Percentiles rank a stretch among this genome's conserved stretches.
Conservation (phyloP, 306 rosid species). For the Heteromeles arbutifolia region DNA sequence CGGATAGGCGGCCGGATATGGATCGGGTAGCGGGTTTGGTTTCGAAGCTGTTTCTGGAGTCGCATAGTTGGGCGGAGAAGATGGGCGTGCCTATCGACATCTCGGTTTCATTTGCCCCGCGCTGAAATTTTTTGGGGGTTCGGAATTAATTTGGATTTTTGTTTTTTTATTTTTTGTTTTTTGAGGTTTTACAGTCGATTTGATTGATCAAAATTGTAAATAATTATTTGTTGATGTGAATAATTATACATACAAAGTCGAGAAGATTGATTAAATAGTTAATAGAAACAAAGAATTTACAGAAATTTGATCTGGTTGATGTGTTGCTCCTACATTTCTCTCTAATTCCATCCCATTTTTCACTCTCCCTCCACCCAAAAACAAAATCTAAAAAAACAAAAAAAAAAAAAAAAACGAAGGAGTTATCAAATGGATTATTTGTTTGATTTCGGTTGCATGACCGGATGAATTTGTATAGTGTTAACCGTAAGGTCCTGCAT, state of each 20-base stretch:
- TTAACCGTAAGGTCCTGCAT: too few species aligned
- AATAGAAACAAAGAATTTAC: not conserved
- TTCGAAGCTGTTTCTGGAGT: slow-evolving; percentile 71
- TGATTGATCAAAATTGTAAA: not conserved
- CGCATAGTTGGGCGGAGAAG: slow-evolving; percentile 54
- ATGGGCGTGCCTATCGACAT: slow-evolving; percentile 45
- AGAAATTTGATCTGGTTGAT: not conserved
- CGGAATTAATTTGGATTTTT: not conserved
- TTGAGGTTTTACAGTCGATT: not conserved
- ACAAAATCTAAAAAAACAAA: too few species aligned
- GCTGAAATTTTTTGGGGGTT: slow-evolving; percentile 24
- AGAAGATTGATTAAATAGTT: not conserved
- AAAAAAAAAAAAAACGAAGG: too few species aligned
- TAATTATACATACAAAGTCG: not conserved
- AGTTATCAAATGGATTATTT: too few species aligned
- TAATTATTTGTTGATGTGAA: not conserved
- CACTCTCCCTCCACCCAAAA: not conserved
- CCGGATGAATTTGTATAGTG: too few species aligned
- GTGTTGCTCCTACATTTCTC: not conserved
- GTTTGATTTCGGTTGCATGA: too few species aligned
- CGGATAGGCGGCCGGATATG: slow-evolving; percentile 68
- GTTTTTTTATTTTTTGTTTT: not conserved
- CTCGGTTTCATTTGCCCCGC: slow-evolving; percentile 61
- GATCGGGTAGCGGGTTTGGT: slow-evolving; percentile 49
- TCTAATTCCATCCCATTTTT: not conserved